Percentiles rank a stretch among this genome's conserved stretches.
These are phyloP conservation scores for Guadua angustifolia DNA, from an alignment of 176 grass and related monocot genomes.

Conservation along the genomic window DNA sequence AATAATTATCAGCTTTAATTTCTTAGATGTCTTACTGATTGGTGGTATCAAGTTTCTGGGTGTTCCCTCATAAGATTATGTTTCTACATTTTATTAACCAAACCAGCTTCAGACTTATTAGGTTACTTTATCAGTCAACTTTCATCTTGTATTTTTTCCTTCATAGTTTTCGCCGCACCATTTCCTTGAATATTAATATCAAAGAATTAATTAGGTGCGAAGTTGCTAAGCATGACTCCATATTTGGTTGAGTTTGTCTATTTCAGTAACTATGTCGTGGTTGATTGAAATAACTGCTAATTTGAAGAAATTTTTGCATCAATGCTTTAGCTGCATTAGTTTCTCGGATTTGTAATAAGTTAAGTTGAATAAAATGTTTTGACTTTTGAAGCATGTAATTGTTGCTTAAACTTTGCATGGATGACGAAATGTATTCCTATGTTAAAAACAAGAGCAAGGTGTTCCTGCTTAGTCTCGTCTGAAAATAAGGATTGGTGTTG, in stretches of 20 bases:
- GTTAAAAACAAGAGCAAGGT: slow-evolving; percentile 28
- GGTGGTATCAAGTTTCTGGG: not conserved
- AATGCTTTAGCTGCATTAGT: slow-evolving; percentile 13
- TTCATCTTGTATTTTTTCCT: not conserved
- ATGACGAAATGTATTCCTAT: not conserved
- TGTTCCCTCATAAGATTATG: slow-evolving; percentile 3
- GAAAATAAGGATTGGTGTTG: not conserved
- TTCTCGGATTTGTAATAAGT: slow-evolving; percentile 13
- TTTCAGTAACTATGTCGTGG: not conserved
- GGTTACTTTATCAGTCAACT: not conserved
- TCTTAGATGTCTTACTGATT: not conserved
- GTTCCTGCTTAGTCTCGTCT: not conserved
- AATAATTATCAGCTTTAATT: slow-evolving; percentile 2
- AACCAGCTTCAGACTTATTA: not conserved
- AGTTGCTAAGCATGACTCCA: slow-evolving; percentile 11
- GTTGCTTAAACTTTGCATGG: not conserved
- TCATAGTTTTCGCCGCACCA: not conserved
- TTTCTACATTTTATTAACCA: slow-evolving; percentile 5
- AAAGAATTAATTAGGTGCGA: not conserved
- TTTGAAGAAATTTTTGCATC: slow-evolving; percentile 14
- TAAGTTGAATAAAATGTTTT: not conserved
- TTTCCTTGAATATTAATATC: slow-evolving; percentile 28
- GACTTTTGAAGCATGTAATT: slow-evolving; percentile 1
- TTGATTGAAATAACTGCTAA: slow-evolving; percentile 27
- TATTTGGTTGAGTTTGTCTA: not conserved